These are phyloP conservation scores for Debaryomyces hansenii DNA, from an alignment of 805 yeast species.

Conservation along the genomic window DNA sequence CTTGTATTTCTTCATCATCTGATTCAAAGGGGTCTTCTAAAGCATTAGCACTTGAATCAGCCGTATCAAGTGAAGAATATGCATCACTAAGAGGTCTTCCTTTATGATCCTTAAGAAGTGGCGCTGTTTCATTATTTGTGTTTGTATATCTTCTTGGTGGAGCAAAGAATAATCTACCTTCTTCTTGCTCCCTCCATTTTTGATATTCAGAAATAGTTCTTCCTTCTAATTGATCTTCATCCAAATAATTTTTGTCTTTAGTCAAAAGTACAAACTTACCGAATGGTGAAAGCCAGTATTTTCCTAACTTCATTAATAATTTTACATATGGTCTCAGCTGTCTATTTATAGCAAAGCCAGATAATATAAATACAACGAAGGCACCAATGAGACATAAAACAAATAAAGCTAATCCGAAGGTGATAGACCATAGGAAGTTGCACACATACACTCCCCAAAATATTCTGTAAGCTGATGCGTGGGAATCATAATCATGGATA, in stretches of 20 bases:
- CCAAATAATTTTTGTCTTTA: slow-evolving; percentile 75
- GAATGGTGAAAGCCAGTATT: slow-evolving; percentile 80
- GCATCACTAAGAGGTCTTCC: slow-evolving; percentile 41
- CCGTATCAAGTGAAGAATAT: slow-evolving; percentile 29
- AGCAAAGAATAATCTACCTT: slow-evolving; percentile 78
- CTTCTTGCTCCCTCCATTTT: slow-evolving; percentile 80
- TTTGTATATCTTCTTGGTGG: slow-evolving; percentile 51
- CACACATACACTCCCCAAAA: slow-evolving; percentile 63
- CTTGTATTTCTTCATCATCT: slow-evolving; percentile 17
- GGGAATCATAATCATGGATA: slow-evolving; percentile 70
- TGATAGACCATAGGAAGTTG: slow-evolving; percentile 69
- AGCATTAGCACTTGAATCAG: slow-evolving; percentile 15
- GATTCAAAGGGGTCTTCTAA: slow-evolving; percentile 11
- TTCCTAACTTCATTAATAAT: slow-evolving; percentile 60
- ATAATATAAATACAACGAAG: slow-evolving; percentile 41
- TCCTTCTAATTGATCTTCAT: slow-evolving; percentile 89
- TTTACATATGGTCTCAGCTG: slow-evolving; percentile 62
- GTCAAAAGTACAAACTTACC: slow-evolving; percentile 82
- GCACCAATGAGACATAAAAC: slow-evolving; percentile 53
- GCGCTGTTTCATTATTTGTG: slow-evolving; percentile 31
- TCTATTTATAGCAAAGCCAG: slow-evolving; percentile 44
- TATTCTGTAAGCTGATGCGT: slow-evolving; percentile 48
- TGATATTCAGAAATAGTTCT: slow-evolving; percentile 80
- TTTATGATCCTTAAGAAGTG: slow-evolving; percentile 41
- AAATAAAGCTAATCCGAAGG: slow-evolving; percentile 68